phyloP scores from a whole-genome alignment of 306 rosid species.

The Castanea mollissima region DNA sequence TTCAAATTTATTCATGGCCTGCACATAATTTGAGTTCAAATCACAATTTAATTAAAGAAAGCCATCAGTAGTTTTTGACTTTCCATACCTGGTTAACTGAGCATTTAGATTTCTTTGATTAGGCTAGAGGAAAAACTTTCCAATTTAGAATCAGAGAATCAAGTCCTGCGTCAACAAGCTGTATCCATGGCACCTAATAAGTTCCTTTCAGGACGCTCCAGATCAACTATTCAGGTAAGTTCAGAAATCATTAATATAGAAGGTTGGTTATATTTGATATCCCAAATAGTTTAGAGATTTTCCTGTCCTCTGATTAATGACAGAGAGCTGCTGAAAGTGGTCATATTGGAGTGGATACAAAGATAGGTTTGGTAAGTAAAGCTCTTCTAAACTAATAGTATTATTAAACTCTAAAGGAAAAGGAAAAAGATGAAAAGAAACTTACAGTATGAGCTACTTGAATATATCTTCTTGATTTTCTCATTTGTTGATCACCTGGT shows the following conservation, averaged over 20 bases:
- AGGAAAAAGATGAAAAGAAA: background rate
- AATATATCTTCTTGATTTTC: constrained; percentile 11
- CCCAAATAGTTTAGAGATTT: constrained; percentile 18
- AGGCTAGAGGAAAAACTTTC: constrained; percentile 87
- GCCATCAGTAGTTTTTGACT: constrained; percentile 18
- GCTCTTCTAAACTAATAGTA: constrained; percentile 12
- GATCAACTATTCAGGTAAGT: constrained; percentile 77
- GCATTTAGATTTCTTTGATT: constrained; percentile 34
- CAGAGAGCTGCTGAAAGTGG: constrained; percentile 78
- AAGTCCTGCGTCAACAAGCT: constrained; percentile 89
- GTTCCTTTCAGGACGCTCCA: constrained; percentile 75
- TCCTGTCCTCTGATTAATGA: constrained; percentile 31
- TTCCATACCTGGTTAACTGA: constrained; percentile 27
- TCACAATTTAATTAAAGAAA: background rate
- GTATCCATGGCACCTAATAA: constrained; percentile 87
- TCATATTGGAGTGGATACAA: constrained; percentile 61
- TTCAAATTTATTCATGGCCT: background rate
- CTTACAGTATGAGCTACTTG: background rate
- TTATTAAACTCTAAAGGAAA: background rate
- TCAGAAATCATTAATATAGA: constrained; percentile 5
- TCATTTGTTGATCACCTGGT: constrained; percentile 14
- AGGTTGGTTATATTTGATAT: constrained; percentile 14
- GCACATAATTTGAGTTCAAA: background rate
- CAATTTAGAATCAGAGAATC: constrained; percentile 84
- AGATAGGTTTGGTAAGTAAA: constrained; percentile 51